A percentile compares a stretch with the other conserved stretches of the same genome.
Evolutionary conservation across 805 yeast genomes (phyloP).

Genomic region (Myxozyma melibiosi): DNA sequence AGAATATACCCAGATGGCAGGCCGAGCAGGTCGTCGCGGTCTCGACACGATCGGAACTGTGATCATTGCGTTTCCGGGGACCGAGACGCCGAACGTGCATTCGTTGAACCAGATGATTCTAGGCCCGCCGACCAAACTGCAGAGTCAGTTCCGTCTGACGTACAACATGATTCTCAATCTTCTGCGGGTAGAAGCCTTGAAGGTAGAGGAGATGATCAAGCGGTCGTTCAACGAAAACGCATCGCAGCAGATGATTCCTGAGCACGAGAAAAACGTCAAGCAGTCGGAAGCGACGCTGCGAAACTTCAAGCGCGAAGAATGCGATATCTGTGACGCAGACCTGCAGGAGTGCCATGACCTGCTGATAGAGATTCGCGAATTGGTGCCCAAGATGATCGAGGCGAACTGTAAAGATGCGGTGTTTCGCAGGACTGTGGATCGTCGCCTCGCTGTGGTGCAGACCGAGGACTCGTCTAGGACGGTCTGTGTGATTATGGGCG

Average conservation of each 20-base stretch:
- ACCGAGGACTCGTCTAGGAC: slow-evolving; percentile 28
- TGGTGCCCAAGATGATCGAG: slow-evolving; percentile 51
- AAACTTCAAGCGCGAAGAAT: slow-evolving; percentile 41
- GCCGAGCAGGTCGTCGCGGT: slow-evolving; percentile 98
- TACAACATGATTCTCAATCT: slow-evolving; percentile 93
- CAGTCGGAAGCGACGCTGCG: slow-evolving; percentile 53
- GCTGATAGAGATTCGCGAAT: slow-evolving; percentile 50
- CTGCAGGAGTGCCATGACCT: slow-evolving; percentile 51
- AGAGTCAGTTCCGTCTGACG: slow-evolving; percentile 90
- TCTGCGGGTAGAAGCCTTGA: slow-evolving; percentile 87
- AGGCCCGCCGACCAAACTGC: slow-evolving; percentile 87
- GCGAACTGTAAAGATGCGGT: slow-evolving; percentile 50
- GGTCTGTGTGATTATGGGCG: slow-evolving; percentile 25
- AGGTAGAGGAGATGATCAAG: slow-evolving; percentile 98
- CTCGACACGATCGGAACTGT: slow-evolving; percentile 93
- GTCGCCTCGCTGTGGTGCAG: slow-evolving; percentile 31
- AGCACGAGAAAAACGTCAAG: slow-evolving; percentile 70
- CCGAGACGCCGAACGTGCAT: slow-evolving; percentile 38
- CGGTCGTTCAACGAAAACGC: slow-evolving; percentile 92
- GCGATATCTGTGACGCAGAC: slow-evolving; percentile 47
- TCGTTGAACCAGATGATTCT: slow-evolving; percentile 74
- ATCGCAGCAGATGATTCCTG: slow-evolving; percentile 81
- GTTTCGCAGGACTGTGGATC: slow-evolving; percentile 49
- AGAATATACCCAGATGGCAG: slow-evolving; percentile 98
- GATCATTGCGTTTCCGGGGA: slow-evolving; percentile 70